Percentiles rank a stretch among this genome's conserved stretches.
Evolutionary conservation across 2,329 filamentous ascomycete genomes (phyloP).

Genomic region (Sphaceloma murrayae): DNA sequence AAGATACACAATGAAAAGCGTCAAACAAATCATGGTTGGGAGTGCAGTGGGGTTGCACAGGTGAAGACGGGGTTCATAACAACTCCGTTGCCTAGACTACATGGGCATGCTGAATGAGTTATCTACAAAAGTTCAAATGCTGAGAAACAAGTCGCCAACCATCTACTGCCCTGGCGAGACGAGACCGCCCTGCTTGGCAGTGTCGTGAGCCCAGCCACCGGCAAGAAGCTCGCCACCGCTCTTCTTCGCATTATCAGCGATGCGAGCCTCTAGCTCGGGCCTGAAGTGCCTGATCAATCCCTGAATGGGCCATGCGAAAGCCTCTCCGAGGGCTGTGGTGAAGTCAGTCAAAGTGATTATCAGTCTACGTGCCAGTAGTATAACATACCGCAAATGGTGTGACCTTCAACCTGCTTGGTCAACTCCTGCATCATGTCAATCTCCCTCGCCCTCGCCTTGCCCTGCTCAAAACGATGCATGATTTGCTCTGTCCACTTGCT

Average conservation of each 20-base stretch:
- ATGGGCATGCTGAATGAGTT: neutral
- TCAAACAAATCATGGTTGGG: neutral
- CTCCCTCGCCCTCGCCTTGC: conserved; percentile 77
- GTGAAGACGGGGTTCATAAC: neutral
- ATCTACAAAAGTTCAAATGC: conserved; percentile 8
- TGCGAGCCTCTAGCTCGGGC: conserved; percentile 85
- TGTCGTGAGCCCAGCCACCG: conserved; percentile 76
- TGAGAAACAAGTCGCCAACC: neutral
- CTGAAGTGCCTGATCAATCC: conserved; percentile 97
- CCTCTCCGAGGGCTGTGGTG: conserved; percentile 64
- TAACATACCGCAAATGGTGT: conserved; percentile 72
- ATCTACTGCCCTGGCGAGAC: conserved; percentile 79
- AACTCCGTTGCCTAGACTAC: neutral
- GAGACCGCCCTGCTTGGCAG: conserved; percentile 68
- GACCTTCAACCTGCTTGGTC: conserved; percentile 98
- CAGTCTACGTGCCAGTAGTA: neutral
- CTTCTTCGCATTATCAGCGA: conserved; percentile 67
- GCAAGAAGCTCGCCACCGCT: conserved; percentile 66
- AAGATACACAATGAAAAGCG: too few species aligned
- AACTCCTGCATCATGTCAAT: conserved; percentile 99
- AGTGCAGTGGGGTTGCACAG: neutral
- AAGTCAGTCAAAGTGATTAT: neutral
- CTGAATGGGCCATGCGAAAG: conserved; percentile 97
- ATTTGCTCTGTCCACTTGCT: conserved; percentile 99
- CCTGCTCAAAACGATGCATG: conserved; percentile 92